Evolutionary conservation across 345 rosid species (phyloP).

Genomic region (Pelargonium nanum): DNA sequence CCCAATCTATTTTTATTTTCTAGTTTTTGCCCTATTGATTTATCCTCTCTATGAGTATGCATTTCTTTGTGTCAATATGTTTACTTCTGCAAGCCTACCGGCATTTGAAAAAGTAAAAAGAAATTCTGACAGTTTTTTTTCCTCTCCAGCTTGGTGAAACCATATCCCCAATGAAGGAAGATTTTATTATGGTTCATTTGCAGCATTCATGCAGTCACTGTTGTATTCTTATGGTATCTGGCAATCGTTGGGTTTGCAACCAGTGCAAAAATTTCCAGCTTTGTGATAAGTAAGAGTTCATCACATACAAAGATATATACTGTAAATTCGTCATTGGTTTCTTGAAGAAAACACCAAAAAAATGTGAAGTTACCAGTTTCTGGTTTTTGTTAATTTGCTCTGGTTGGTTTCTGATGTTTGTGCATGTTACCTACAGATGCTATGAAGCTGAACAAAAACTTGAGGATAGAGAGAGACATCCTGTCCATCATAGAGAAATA

Average conservation of each 20-base stretch:
- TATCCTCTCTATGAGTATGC: neutral
- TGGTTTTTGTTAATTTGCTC: too few relatives aligned
- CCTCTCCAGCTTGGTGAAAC: conserved; percentile 91
- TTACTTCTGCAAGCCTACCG: neutral
- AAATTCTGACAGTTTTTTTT: conserved; percentile 7
- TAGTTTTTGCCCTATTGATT: neutral
- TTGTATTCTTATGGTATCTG: conserved; percentile 80
- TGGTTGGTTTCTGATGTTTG: conserved; percentile 12
- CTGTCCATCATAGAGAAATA: conserved; percentile 59
- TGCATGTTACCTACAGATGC: conserved; percentile 45
- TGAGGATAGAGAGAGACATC: conserved; percentile 83
- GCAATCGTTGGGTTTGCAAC: conserved; percentile 81
- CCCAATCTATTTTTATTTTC: neutral
- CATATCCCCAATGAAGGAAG: conserved; percentile 96
- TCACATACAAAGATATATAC: neutral
- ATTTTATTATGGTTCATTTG: conserved; percentile 98
- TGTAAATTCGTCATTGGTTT: too few relatives aligned
- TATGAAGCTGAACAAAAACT: conserved; percentile 74
- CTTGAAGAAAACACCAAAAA: neutral
- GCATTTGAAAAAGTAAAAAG: neutral
- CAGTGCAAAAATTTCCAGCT: conserved; percentile 89
- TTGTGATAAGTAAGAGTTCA: conserved; percentile 79
- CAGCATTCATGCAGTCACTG: conserved; percentile 90
- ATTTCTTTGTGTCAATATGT: neutral
- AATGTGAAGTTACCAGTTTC: too few relatives aligned